These are phyloP conservation scores for Verticillium longisporum DNA, from an alignment of 2,329 filamentous ascomycete genomes.

Conservation along the genomic window DNA sequence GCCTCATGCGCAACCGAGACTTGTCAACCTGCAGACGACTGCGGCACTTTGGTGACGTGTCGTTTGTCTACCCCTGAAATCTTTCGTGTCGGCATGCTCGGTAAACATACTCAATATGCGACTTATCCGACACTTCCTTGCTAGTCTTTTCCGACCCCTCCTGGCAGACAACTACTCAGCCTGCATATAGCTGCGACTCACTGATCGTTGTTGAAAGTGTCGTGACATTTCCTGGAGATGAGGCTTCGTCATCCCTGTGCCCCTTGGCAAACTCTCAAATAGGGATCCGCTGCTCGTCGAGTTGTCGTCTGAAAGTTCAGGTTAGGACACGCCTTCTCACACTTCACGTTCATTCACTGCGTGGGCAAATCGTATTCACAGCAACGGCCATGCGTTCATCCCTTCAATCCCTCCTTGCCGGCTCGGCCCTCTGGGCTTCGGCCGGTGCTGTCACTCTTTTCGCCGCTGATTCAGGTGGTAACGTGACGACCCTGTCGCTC, in stretches of 20 bases:
- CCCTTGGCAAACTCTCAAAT: neutral
- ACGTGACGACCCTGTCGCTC: slow-evolving; percentile 12
- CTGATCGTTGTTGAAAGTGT: neutral
- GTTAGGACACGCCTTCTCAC: neutral
- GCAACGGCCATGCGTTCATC: neutral
- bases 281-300: neutral
- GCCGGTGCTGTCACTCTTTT: slow-evolving; percentile 11
- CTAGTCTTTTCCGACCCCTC: neutral
- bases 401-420: neutral
- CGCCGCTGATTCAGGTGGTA: slow-evolving; percentile 12
- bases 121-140: neutral
- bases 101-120: neutral
- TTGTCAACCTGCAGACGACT: neutral
- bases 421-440: slow-evolving; percentile 1
- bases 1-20: neutral
- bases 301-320: neutral
- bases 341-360: neutral
- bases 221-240: neutral
- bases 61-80: neutral
- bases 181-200: neutral
- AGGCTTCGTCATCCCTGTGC: neutral
- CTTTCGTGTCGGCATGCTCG: neutral
- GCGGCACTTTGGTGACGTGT: neutral
- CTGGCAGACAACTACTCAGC: neutral
- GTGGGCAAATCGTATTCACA: neutral